Evolutionary conservation across 139 green algal genomes (phyloP).

Genomic region (Tetradesmus obliquus): DNA sequence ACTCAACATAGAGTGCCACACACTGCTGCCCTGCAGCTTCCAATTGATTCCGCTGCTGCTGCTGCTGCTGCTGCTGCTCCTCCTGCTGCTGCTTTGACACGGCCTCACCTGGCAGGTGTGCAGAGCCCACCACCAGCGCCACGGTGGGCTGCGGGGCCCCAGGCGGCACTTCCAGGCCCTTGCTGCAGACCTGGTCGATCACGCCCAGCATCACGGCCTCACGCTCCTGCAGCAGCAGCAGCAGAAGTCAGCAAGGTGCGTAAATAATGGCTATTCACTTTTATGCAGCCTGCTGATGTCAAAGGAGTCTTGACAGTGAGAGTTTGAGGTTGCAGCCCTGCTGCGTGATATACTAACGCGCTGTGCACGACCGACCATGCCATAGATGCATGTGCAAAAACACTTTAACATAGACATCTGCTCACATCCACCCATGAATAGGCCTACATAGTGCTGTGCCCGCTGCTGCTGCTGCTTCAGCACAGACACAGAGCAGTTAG

Average conservation of each 20-base stretch:
- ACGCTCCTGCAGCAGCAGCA: slow-evolving; percentile 54
- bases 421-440: too few relatives aligned
- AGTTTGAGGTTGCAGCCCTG: neutral
- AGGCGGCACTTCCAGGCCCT: slow-evolving; percentile 38
- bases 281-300: neutral
- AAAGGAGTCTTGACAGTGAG: neutral
- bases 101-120: slow-evolving; percentile 51
- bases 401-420: too few relatives aligned
- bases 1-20: too few relatives aligned
- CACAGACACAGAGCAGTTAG: neutral
- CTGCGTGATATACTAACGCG: neutral
- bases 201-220: slow-evolving; percentile 58
- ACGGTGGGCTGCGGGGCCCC: slow-evolving; percentile 6
- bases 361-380: too few relatives aligned
- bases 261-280: neutral
- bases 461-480: neutral
- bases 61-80: neutral
- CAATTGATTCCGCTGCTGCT: neutral
- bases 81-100: neutral
- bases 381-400: too few relatives aligned
- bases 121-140: slow-evolving; percentile 55
- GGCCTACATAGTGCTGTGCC: too few relatives aligned
- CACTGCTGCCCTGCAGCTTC: too few relatives aligned
- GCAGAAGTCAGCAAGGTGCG: neutral
- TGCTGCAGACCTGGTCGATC: slow-evolving; percentile 33